Evolutionary conservation across 805 yeast genomes (phyloP).

Genomic region (Wickerhamomyces subpelliculosus): DNA sequence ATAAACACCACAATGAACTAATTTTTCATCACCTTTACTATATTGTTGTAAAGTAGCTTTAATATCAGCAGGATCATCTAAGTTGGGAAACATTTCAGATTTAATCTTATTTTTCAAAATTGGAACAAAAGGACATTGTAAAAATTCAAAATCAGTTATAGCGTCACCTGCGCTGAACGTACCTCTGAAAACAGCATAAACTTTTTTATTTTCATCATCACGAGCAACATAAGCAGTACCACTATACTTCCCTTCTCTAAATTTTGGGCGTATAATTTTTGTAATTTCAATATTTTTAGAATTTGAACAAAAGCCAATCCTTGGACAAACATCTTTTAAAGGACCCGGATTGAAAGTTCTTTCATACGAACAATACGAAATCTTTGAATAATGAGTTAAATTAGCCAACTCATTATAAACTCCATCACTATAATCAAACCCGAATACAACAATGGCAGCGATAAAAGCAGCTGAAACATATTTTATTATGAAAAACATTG

Average conservation of each 20-base stretch:
- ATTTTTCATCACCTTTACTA: conserved; percentile 49
- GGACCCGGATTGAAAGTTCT: conserved; percentile 4
- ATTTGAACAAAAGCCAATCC: conserved; percentile 10
- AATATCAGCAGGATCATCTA: conserved; percentile 1
- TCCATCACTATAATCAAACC: conserved; percentile 1
- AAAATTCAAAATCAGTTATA: conserved; percentile 47
- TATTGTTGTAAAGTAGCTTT: not conserved
- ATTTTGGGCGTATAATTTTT: conserved; percentile 7
- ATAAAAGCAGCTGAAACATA: no score
- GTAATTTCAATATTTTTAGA: conserved; percentile 2
- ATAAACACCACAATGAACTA: conserved; percentile 61
- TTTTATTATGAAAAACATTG: no score
- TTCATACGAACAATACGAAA: conserved; percentile 15
- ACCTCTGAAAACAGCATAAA: conserved; percentile 56
- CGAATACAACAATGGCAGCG: no score
- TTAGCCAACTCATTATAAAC: conserved; percentile 9
- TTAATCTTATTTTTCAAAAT: conserved; percentile 19
- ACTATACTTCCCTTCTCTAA: conserved; percentile 28
- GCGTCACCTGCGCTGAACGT: conserved; percentile 56
- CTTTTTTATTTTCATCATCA: conserved; percentile 35
- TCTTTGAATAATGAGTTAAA: conserved; percentile 13
- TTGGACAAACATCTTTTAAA: conserved; percentile 9
- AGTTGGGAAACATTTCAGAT: not conserved
- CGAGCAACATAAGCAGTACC: conserved; percentile 52
- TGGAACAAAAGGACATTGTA: conserved; percentile 43